Evolutionary conservation across 495 filamentous ascomycete species (phyloP).

Genomic region (Cladorrhinum samala): DNA sequence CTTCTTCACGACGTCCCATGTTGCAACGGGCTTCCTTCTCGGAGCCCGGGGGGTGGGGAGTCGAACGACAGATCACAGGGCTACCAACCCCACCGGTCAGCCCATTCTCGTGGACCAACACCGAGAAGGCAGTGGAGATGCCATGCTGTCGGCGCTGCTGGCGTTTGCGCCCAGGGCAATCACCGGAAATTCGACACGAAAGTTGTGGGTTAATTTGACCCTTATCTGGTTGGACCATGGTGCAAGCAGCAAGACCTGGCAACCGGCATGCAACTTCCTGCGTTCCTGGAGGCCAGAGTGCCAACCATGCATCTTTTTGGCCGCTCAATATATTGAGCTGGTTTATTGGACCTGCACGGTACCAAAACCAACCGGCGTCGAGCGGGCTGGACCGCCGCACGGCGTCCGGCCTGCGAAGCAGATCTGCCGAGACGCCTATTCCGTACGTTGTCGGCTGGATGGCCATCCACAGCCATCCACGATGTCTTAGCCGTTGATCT

Average conservation of each 20-base stretch:
- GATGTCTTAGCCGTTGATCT: neutral
- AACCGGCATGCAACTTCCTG: slow-evolving; percentile 6
- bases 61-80: neutral
- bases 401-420: slow-evolving; percentile 7
- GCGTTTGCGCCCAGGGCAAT: neutral
- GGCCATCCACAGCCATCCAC: slow-evolving; percentile 9
- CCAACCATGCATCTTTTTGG: slow-evolving; percentile 6
- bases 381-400: slow-evolving; percentile 14
- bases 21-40: too few relatives aligned
- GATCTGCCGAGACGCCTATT: slow-evolving; percentile 9
- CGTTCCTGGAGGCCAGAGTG: slow-evolving; percentile 3
- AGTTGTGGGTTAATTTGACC: neutral
- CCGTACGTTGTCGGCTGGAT: neutral
- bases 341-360: slow-evolving; percentile 7
- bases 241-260: neutral
- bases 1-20: too few relatives aligned
- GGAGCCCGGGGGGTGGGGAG: too few relatives aligned
- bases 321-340: slow-evolving; percentile 9
- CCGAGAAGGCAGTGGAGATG: slow-evolving; percentile 2
- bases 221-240: neutral
- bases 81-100: slow-evolving; percentile 5
- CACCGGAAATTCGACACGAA: slow-evolving; percentile 7
- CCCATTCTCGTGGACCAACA: slow-evolving; percentile 8
- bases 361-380: slow-evolving; percentile 8
- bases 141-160: neutral